A percentile compares a stretch with the other conserved stretches of the same genome.
These are phyloP conservation scores for Cryptococcus neoformans DNA, from an alignment of 1,284 basidiomycete species.

Conservation along the genomic window DNA sequence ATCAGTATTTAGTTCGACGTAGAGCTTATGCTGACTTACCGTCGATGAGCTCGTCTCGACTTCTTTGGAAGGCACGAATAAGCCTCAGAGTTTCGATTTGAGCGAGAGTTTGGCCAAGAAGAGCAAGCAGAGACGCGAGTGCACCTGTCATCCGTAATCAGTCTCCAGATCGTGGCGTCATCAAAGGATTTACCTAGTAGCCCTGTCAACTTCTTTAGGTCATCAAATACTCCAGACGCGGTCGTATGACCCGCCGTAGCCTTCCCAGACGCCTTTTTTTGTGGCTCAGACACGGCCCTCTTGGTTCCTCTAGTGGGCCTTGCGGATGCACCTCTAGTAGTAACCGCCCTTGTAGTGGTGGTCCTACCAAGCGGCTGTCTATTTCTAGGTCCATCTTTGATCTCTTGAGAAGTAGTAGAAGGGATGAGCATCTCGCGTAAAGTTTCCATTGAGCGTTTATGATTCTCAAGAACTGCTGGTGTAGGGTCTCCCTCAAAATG, in stretches of 20 bases:
- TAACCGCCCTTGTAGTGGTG: conserved; percentile 15
- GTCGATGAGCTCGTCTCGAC: conserved; percentile 50
- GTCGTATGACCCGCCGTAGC: conserved; percentile 8
- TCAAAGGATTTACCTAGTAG: conserved; percentile 59
- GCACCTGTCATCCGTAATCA: conserved; percentile 59
- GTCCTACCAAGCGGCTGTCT: conserved; percentile 20
- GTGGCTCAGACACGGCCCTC: conserved; percentile 19
- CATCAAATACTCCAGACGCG: conserved; percentile 50
- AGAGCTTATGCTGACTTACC: conserved; percentile 16
- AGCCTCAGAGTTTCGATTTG: conserved; percentile 54
- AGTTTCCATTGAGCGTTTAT: conserved; percentile 18
- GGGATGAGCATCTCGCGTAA: conserved; percentile 27
- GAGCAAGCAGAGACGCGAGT: conserved; percentile 63
- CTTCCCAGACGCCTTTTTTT: not conserved
- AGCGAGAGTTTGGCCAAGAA: conserved; percentile 55
- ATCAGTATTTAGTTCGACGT: not conserved
- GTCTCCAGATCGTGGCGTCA: conserved; percentile 54
- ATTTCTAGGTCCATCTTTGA: not conserved
- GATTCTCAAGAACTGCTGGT: conserved; percentile 9
- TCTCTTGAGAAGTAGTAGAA: conserved; percentile 5
- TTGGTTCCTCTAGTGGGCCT: conserved; percentile 8
- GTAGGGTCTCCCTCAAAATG: conserved; percentile 21
- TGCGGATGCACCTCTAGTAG: not conserved
- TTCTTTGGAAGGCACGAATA: conserved; percentile 58
- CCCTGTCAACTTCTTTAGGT: conserved; percentile 54